A percentile compares a stretch with the other conserved stretches of the same genome.
Evolutionary conservation across 352 stramenopile species (phyloP).

Genomic region (Phytophthora nicotianae): DNA sequence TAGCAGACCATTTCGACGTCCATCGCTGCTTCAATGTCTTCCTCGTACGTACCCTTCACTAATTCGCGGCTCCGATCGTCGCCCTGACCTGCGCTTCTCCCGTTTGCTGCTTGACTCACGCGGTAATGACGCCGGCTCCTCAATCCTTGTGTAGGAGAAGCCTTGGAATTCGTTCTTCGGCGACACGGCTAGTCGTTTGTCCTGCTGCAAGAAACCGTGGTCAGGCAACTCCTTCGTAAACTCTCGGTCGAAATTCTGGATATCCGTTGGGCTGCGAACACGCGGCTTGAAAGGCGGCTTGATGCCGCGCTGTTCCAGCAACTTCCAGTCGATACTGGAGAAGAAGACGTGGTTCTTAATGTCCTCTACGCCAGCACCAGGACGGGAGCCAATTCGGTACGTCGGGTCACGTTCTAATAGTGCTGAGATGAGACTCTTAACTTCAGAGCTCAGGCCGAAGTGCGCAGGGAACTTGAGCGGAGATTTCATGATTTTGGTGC

Average conservation of each 20-base stretch:
- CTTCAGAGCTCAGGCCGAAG: conserved; percentile 73
- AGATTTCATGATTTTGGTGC: conserved; percentile 91
- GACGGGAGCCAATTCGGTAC: conserved; percentile 75
- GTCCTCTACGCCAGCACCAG: conserved; percentile 64
- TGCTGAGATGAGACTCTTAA: conserved; percentile 82
- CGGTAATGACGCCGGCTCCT: conserved; percentile 23
- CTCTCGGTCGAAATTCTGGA: conserved; percentile 91
- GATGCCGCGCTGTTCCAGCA: conserved; percentile 68
- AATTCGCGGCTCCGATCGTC: conserved; percentile 31
- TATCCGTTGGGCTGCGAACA: conserved; percentile 76
- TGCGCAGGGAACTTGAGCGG: conserved; percentile 87
- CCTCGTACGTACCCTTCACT: conserved; percentile 49
- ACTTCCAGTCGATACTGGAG: conserved; percentile 73
- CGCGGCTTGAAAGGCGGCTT: conserved; percentile 90
- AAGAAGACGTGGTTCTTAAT: conserved; percentile 89
- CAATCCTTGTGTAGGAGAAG: conserved; percentile 76
- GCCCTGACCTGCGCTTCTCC: conserved; percentile 40
- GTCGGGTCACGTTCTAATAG: conserved; percentile 74
- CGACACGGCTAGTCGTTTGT: conserved; percentile 71
- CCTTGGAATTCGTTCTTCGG: conserved; percentile 88
- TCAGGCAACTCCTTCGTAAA: conserved; percentile 87
- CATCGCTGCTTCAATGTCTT: conserved; percentile 35
- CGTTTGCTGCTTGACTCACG: conserved; percentile 38
- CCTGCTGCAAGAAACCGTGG: conserved; percentile 78
- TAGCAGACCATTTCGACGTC: conserved; percentile 25